phyloP scores from a whole-genome alignment of 176 grass and related monocot genomes.

The Musa itinerans region DNA sequence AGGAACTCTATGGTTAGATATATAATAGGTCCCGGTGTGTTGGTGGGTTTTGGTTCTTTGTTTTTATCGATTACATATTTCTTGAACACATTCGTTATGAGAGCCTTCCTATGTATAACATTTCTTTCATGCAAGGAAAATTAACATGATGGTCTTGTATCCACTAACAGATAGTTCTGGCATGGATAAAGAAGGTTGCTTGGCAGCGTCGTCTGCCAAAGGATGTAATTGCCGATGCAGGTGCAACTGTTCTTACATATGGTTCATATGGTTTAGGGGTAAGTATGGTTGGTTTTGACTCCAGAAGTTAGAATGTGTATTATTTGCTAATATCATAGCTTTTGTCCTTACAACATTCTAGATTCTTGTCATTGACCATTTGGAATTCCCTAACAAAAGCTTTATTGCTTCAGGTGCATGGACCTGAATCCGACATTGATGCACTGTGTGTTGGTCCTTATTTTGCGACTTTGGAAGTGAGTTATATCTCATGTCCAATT shows the following conservation, averaged over 20 bases:
- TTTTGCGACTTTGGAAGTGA: slow-evolving; percentile 49
- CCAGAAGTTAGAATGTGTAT: not conserved
- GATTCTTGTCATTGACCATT: not conserved
- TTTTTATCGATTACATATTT: slow-evolving; percentile 12
- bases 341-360: not conserved
- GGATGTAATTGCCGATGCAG: slow-evolving; percentile 23
- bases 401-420: slow-evolving; percentile 36
- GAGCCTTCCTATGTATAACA: not conserved
- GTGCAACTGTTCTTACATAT: slow-evolving; percentile 51
- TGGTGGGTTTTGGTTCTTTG: slow-evolving; percentile 8
- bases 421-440: slow-evolving; percentile 73
- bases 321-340: not conserved
- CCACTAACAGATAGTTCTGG: slow-evolving; percentile 49
- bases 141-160: not conserved
- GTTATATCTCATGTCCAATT: slow-evolving; percentile 20
- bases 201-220: slow-evolving; percentile 16
- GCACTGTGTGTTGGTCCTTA: slow-evolving; percentile 50
- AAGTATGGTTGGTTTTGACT: slow-evolving; percentile 17
- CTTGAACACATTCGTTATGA: not conserved
- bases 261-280: slow-evolving; percentile 79
- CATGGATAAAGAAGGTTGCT: slow-evolving; percentile 55
- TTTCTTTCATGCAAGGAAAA: not conserved
- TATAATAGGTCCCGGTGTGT: not conserved
- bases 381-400: not conserved
- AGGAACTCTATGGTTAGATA: no score